Evolutionary conservation across 805 yeast genomes (phyloP).

Genomic region (Pichia nakasei): DNA sequence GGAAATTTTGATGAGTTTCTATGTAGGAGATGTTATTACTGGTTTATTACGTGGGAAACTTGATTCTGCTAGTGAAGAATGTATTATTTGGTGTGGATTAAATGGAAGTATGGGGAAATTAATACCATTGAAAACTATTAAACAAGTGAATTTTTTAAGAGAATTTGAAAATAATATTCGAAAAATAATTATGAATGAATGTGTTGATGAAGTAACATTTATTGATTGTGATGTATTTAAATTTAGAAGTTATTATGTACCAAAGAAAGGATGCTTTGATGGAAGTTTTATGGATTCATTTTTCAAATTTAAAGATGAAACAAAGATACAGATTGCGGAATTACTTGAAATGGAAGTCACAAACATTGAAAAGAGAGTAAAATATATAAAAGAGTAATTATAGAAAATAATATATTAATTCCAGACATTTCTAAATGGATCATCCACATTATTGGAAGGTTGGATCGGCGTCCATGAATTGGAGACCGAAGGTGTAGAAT

Average conservation of each 20-base stretch:
- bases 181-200: constrained; percentile 29
- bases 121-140: constrained; percentile 53
- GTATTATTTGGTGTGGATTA: constrained; percentile 62
- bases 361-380: constrained; percentile 49
- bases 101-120: constrained; percentile 77
- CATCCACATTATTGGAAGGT: constrained; percentile 15
- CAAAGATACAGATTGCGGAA: constrained; percentile 31
- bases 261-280: constrained; percentile 67
- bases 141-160: constrained; percentile 52
- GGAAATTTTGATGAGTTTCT: constrained; percentile 46
- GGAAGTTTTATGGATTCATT: constrained; percentile 77
- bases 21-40: constrained; percentile 62
- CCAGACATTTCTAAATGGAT: constrained; percentile 28
- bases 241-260: constrained; percentile 75
- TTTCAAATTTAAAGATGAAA: constrained; percentile 26
- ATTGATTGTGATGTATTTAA: constrained; percentile 60
- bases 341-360: constrained; percentile 37
- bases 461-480: constrained; percentile 2
- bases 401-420: constrained; percentile 6
- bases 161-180: constrained; percentile 44
- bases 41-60: constrained; percentile 47
- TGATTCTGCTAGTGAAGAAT: constrained; percentile 55
- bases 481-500: background rate
- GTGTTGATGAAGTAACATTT: constrained; percentile 21
- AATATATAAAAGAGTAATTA: constrained; percentile 34